Base-by-base conservation (phyloP, 352 stramenopile species). In the Pythium plurisporium region DNA sequence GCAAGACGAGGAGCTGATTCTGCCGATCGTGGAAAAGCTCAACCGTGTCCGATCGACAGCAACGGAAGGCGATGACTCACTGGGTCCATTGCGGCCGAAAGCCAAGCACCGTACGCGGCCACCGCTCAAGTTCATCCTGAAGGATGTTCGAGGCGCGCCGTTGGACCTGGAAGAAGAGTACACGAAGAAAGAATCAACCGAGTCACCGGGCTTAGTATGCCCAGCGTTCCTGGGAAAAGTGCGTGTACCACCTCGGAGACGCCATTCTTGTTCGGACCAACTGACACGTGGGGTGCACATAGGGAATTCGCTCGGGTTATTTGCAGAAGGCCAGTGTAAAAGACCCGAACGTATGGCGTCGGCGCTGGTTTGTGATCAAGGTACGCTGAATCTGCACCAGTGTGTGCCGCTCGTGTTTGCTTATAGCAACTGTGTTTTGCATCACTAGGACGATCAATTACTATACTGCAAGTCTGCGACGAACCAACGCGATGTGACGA, bases 281-380 rank as follows among this genome's bases (percentile, higher is more conserved):
- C 27, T 40, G 9, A 17, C 15, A 17, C 27, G 7, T 6, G 26
- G 29, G 15, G 5, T 5, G 33, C 33, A 0, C 33, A 1, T 29
- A 91, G 79, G 84, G 84, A 29, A 70, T 90, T 15, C 82, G 85
- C 34, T 90, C 74, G 11, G 84, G 84, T 0, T 89, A 90, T 38
- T 64, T 94, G 43, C 82, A 94, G 53, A 94, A 94, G 53, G 81
- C 76, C 15, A 94, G 84, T 44, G 69, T 88, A 26, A 89, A 85
- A 31, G 74, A 92, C 42, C 55, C 78, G 4, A 91, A 83, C 38
- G 67, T 94, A 22, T 94, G 84, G 84, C 76, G 82, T 34, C 87
- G 86, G 62, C 81, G 84, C 14, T 94, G 84, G 84, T 94, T 94
- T 65, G 83, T 94, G 52, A 71, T 94, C 51, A 93, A 91, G 62